Evolutionary conservation across 441 rosid genomes (phyloP), one percentile per base, ranked within the genome.

Genomic region (Pelargonium fulgidum): DNA sequence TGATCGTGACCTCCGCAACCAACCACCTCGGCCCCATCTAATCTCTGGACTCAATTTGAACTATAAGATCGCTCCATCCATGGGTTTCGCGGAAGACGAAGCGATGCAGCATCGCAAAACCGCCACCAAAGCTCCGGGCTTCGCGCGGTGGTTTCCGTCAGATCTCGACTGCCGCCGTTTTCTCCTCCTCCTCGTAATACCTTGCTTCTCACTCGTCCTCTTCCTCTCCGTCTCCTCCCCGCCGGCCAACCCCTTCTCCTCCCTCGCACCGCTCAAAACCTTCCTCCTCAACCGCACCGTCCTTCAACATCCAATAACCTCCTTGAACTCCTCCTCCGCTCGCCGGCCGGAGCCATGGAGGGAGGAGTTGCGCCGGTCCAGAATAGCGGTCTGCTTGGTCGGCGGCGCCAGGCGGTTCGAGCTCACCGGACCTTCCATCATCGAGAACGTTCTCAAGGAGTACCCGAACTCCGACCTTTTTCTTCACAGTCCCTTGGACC

Each of bases 371-470:
- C 36, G 12, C 19, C 81, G 68, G 63, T 80, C 95, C 66, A 87
- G 81, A 64, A 86, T 90, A 0, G 96, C 95, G 6, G 92, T 90
- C 68, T 92, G 98, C 77, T 81, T 92, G 77, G 98, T 90, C 0
- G 95, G 98, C 41, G 95, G 95, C 42, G 98, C 98, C 14, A 76
- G 98, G 54, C 82, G 95, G 75, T 92, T 92, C 70, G 98, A 92
- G 80, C 72, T 92, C 39, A 89, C 97, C 0, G 97, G 97, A 13
- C 93, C 93, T 24, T 92, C 96, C 44, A 89, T 92, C 1, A 73
- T 88, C 12, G 83, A 86, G 74, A 86, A 72, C 44, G 71, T 90
- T 44, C 82, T 92, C 2, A 64, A 36, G 16, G 79, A 77, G 56
- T 87, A 92, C 74, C 87, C 93, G 0, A 89, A 89, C 22, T 83